Percentiles rank a stretch among this genome's conserved stretches.
Evolutionary conservation across 2,329 filamentous ascomycete genomes (phyloP).

Genomic region (Fusarium fujikuroi): DNA sequence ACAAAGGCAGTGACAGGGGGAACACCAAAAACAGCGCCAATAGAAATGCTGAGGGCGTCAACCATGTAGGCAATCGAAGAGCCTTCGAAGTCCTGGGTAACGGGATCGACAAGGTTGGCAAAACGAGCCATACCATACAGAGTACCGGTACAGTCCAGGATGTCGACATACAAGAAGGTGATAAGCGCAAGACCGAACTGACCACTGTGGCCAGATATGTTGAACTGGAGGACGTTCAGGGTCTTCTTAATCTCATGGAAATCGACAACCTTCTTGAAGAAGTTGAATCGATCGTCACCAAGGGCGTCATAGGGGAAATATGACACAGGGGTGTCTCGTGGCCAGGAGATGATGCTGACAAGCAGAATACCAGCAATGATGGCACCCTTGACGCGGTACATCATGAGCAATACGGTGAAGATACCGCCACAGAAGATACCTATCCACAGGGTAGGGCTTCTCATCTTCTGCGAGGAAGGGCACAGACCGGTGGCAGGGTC

Average conservation of each 20-base stretch:
- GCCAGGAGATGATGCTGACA: slow-evolving; percentile 91
- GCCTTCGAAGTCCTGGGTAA: slow-evolving; percentile 88
- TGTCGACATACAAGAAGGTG: slow-evolving; percentile 91
- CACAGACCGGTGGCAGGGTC: slow-evolving; percentile 59
- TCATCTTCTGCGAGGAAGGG: slow-evolving; percentile 76
- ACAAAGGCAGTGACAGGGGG: slow-evolving; percentile 89
- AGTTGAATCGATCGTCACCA: slow-evolving; percentile 79
- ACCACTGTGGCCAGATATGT: slow-evolving; percentile 72
- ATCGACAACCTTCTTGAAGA: slow-evolving; percentile 87
- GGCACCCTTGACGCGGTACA: slow-evolving; percentile 88
- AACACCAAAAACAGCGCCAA: slow-evolving; percentile 80
- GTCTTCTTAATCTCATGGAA: slow-evolving; percentile 81
- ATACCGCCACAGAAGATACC: slow-evolving; percentile 89
- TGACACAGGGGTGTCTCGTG: slow-evolving; percentile 77
- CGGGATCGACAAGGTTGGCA: slow-evolving; percentile 80
- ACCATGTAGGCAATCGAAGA: slow-evolving; percentile 86
- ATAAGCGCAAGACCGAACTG: slow-evolving; percentile 87
- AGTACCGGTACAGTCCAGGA: slow-evolving; percentile 86
- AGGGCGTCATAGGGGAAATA: slow-evolving; percentile 80
- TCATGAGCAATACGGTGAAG: slow-evolving; percentile 81
- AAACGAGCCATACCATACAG: slow-evolving; percentile 92
- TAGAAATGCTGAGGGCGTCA: slow-evolving; percentile 81
- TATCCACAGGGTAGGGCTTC: slow-evolving; percentile 85
- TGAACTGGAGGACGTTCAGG: slow-evolving; percentile 79
- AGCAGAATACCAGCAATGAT: slow-evolving; percentile 86